Conservation (phyloP, 73 alveolate genomes). For the Halteria grandinella region DNA sequence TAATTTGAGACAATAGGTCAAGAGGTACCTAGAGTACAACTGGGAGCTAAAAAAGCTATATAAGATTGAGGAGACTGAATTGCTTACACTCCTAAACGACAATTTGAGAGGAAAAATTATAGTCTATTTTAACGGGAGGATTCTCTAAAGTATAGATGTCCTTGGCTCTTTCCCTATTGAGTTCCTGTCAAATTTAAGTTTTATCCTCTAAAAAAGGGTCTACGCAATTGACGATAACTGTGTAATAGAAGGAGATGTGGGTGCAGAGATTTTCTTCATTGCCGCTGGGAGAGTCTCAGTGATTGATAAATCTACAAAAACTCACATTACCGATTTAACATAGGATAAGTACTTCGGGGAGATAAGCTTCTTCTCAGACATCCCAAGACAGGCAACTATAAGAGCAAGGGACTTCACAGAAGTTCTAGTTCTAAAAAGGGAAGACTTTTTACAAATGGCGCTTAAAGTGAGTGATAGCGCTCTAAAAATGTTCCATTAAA, state of each 20-base stretch:
- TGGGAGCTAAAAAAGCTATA: constrained; percentile 63
- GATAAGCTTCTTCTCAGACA: constrained; percentile 69
- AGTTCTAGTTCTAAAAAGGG: constrained; percentile 59
- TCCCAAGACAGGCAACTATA: constrained; percentile 64
- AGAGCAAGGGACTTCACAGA: constrained; percentile 75
- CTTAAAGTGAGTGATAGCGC: neutral
- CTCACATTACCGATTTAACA: constrained; percentile 26
- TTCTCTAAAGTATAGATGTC: constrained; percentile 60
- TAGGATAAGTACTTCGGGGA: constrained; percentile 78
- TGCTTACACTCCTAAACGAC: constrained; percentile 57
- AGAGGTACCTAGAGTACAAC: constrained; percentile 79
- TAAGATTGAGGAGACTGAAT: constrained; percentile 75
- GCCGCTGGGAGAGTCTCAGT: constrained; percentile 73
- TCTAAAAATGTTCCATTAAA: neutral
- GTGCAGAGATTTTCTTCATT: constrained; percentile 64
- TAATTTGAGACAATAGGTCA: constrained; percentile 60
- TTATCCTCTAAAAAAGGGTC: neutral
- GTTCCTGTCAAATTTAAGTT: constrained; percentile 50
- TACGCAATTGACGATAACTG: constrained; percentile 67
- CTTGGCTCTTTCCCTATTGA: constrained; percentile 59
- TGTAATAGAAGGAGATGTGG: constrained; percentile 65
- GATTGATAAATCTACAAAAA: constrained; percentile 11
- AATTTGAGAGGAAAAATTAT: constrained; percentile 63
- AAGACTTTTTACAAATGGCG: constrained; percentile 53
- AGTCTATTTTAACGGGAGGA: constrained; percentile 64